Base-by-base conservation (phyloP, 139 green algal species). In the Parachlorella kessleri region DNA sequence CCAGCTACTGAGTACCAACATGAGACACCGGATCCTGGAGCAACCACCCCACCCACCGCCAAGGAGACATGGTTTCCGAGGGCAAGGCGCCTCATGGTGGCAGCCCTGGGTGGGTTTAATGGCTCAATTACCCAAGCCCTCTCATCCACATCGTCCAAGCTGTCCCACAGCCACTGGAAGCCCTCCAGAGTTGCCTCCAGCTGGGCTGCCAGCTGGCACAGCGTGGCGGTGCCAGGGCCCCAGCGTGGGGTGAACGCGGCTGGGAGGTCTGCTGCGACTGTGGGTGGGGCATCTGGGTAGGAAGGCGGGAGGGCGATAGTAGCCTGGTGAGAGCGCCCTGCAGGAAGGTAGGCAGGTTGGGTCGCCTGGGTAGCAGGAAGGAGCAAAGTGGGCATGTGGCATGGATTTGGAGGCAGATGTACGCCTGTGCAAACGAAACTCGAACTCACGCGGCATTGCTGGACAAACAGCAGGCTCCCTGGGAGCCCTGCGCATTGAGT, bases 81-180 rank as follows among this genome's bases (percentile, higher is more conserved):
- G 8, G 72, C 72, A 18, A 78, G 35, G 6, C 72, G 37, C 23
- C 72, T 28, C 36, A 35, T 70, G 24, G 39, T 64, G 65, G 36
- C 59, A 33, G 36, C 35, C 28, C 72, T 32, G 37, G 72, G 18
- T 18, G 72, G 72, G 37, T 59, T 59, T 18, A 59, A 18, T 59
- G 80, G 80, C 65, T 85, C 80, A 41, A 85, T 79, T 67, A 85
- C 71, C 72, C 70, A 80, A 1, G 48, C 65, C 3, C 68, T 39
- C 42, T 24, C 30, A 36, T 81, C 80, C 41, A 85, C 24, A 28
- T 85, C 80, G 6, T 85, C 80, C 36, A 85, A 5, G 42, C 32
- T 67, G 32, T 77, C 73, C 80, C 80, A 85, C 32, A 81, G 33
- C 70, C 39, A 40, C 72, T 85, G 80, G 66, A 78, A 36, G 41